phyloP scores from a whole-genome alignment of 371 early-diverging fungal genomes.

The Mucor sp. region DNA sequence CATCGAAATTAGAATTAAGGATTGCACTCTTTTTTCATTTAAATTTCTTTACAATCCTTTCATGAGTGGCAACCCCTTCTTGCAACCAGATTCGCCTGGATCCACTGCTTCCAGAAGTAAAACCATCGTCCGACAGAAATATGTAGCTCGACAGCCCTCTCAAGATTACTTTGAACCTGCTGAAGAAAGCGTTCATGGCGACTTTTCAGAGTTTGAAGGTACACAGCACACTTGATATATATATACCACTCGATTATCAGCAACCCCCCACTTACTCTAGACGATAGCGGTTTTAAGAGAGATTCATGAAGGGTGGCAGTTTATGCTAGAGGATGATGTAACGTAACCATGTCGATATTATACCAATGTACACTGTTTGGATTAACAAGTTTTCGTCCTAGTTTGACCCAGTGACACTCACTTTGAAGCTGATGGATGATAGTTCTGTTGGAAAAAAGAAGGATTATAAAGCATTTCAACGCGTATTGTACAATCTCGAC shows the following conservation, averaged over 20 bases:
- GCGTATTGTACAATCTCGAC: conserved; percentile 75
- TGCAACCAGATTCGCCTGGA: conserved; percentile 16
- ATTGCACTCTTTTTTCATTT: neutral
- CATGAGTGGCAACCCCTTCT: conserved; percentile 27
- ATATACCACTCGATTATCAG: too few relatives aligned
- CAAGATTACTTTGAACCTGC: conserved; percentile 15
- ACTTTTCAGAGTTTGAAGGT: conserved; percentile 46
- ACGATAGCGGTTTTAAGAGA: conserved; percentile 44
- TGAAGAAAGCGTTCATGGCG: conserved; percentile 20
- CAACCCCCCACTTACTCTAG: neutral
- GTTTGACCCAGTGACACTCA: conserved; percentile 91
- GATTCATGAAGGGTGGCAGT: conserved; percentile 63
- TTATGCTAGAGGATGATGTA: conserved; percentile 67
- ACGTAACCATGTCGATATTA: neutral
- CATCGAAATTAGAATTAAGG: neutral
- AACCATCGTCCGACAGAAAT: conserved; percentile 13
- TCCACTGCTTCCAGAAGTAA: conserved; percentile 13
- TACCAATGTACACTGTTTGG: neutral
- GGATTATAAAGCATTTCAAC: conserved; percentile 75
- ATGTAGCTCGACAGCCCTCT: conserved; percentile 7
- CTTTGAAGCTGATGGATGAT: conserved; percentile 85
- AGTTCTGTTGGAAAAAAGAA: conserved; percentile 76
- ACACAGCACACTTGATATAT: neutral
- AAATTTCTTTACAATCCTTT: neutral
- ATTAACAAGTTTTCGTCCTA: conserved; percentile 14